Conservation (phyloP, 1,139 yeast species). For the Scheffersomyces insectosa region DNA sequence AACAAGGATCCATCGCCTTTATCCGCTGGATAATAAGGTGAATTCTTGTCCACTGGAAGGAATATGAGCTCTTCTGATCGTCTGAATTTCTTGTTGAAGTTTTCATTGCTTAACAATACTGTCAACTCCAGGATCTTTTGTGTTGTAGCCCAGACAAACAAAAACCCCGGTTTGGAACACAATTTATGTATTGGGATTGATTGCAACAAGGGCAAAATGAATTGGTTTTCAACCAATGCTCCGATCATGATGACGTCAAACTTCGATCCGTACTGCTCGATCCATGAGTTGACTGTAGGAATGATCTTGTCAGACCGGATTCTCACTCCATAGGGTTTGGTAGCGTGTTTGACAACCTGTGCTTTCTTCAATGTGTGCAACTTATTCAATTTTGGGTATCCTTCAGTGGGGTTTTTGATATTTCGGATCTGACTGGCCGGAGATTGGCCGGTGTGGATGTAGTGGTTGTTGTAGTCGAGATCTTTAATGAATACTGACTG, state of each 20-base stretch:
- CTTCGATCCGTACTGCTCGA: slow-evolving; percentile 50
- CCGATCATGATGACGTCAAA: slow-evolving; percentile 95
- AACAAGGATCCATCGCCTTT: slow-evolving; percentile 27
- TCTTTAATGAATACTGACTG: slow-evolving; percentile 11
- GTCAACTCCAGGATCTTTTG: slow-evolving; percentile 67
- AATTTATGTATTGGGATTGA: slow-evolving; percentile 70
- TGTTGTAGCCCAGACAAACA: slow-evolving; percentile 85
- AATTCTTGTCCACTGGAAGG: slow-evolving; percentile 58
- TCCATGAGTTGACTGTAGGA: slow-evolving; percentile 62
- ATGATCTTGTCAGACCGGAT: slow-evolving; percentile 54
- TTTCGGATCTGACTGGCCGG: slow-evolving; percentile 72
- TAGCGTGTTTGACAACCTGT: slow-evolving; percentile 48
- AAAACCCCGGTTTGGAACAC: slow-evolving; percentile 81
- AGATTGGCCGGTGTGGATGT: slow-evolving; percentile 54
- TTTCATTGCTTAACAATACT: slow-evolving; percentile 53
- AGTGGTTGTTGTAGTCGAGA: slow-evolving; percentile 74
- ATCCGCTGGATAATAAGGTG: slow-evolving; percentile 59
- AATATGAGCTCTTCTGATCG: slow-evolving; percentile 84
- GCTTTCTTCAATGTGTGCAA: slow-evolving; percentile 63
- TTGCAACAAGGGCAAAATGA: slow-evolving; percentile 57
- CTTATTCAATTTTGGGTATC: slow-evolving; percentile 80
- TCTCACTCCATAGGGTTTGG: slow-evolving; percentile 66
- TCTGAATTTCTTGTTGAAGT: slow-evolving; percentile 66
- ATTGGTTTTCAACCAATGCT: slow-evolving; percentile 72
- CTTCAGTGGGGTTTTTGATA: slow-evolving; percentile 63